phyloP scores from a whole-genome alignment of 1,284 basidiomycete species.

The Meira miltonrushii region DNA sequence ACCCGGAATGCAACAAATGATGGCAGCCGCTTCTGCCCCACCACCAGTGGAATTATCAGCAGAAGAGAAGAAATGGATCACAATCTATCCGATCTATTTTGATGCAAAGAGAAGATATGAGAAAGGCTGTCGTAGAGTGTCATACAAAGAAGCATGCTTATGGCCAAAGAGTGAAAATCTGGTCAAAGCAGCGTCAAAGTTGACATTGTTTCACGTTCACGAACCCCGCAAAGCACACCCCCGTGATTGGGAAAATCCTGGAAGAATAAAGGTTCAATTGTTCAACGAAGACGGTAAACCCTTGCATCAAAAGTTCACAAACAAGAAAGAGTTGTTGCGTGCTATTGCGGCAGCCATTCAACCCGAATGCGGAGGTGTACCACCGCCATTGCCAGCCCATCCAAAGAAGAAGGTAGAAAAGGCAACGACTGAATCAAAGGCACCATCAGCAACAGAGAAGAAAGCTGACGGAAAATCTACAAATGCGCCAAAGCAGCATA shows the following conservation, averaged over 20 bases:
- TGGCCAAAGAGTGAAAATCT: conserved; percentile 91
- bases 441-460: background rate
- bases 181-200: conserved; percentile 69
- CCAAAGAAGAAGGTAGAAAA: conserved; percentile 2
- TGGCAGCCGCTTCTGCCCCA: background rate
- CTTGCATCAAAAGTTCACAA: conserved; percentile 66
- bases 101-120: conserved; percentile 86
- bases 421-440: too few species aligned
- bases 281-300: conserved; percentile 75
- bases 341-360: conserved; percentile 35
- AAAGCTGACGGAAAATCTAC: background rate
- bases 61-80: conserved; percentile 69
- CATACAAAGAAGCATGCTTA: conserved; percentile 75
- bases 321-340: conserved; percentile 65
- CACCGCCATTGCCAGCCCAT: conserved; percentile 25
- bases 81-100: conserved; percentile 92
- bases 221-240: conserved; percentile 81
- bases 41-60: conserved; percentile 10
- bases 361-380: conserved; percentile 35
- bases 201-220: conserved; percentile 75
- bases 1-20: background rate
- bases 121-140: conserved; percentile 73
- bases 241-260: conserved; percentile 83
- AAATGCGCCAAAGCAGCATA: too few species aligned
- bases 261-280: conserved; percentile 72